These are phyloP conservation scores for Claviceps humidiphila DNA, from an alignment of 2,329 filamentous ascomycete genomes.

Conservation along the genomic window DNA sequence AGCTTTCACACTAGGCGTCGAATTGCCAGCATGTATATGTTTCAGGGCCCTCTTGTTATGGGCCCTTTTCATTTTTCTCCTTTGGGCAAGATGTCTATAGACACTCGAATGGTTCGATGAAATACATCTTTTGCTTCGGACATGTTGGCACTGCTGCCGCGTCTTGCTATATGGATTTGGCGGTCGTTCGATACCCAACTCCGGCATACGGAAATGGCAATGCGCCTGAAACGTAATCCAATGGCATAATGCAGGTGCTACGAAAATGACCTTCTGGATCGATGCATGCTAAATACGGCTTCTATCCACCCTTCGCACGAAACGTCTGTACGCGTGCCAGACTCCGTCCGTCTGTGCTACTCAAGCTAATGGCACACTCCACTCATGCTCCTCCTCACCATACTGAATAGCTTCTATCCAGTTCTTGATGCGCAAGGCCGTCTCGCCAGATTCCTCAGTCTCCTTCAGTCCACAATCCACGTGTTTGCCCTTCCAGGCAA, in stretches of 20 bases:
- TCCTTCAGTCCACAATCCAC: slow-evolving; percentile 75
- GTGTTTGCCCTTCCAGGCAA: slow-evolving; percentile 72
- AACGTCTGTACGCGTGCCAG: neutral
- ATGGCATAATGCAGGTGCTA: neutral
- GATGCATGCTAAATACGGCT: neutral
- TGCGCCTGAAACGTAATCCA: no score
- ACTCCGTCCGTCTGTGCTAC: neutral
- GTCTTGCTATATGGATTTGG: neutral
- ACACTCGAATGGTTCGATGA: slow-evolving; percentile 17
- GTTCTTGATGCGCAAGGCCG: slow-evolving; percentile 77
- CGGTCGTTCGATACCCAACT: neutral
- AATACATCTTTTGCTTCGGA: slow-evolving; percentile 13
- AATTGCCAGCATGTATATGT: slow-evolving; percentile 17
- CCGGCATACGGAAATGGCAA: neutral
- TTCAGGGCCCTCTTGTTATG: slow-evolving; percentile 11
- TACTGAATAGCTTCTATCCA: slow-evolving; percentile 97
- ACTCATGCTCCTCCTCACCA: slow-evolving; percentile 80
- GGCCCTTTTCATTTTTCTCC: neutral
- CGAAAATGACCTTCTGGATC: neutral
- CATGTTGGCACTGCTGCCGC: neutral
- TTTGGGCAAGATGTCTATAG: slow-evolving; percentile 10
- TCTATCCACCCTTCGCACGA: neutral
- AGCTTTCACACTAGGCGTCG: neutral
- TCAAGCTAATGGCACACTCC: slow-evolving; percentile 52
- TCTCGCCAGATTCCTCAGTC: slow-evolving; percentile 73